Evolutionary conservation across 108 stramenopile species (phyloP), one percentile per base, ranked within the genome.

Genomic region (Heterococcus sp.): DNA sequence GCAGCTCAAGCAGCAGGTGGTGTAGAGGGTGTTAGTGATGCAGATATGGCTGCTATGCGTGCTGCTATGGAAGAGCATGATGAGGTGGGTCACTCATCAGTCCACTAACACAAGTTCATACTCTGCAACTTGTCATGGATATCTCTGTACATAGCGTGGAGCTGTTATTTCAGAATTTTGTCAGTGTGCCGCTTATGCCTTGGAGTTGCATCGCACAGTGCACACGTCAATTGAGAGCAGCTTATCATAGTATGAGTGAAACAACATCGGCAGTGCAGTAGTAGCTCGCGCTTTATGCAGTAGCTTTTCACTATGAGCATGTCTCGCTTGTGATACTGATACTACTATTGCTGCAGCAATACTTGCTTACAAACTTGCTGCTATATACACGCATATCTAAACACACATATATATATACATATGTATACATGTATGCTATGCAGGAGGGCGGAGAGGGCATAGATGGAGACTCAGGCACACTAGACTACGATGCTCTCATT

Each of bases 401-500:
- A n/a, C n/a, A n/a, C n/a, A n/a, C n/a, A n/a, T n/a, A n/a, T n/a
- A n/a, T n/a, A n/a, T n/a, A n/a, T n/a, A n/a, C n/a, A n/a, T n/a
- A n/a, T n/a, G n/a, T n/a, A n/a, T n/a, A n/a, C n/a, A n/a, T n/a
- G n/a, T n/a, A n/a, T n/a, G 46, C 14, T 21, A 58, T 58, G 46
- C 14, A 21, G 46, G 46, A 58, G 46, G 46, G 46, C 46, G 46
- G 21, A 21, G 46, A 58, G 46, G 46, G 21, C 14, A 21, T 14
- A 21, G 46, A 21, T 8, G 46, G 21, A 8, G 46, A 58, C 14
- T 8, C 8, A 21, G 21, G 14, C 21, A 8, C 46, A 14, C 8
- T 58, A 21, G 46, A 58, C 14, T 58, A 58, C 46, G 46, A 58
- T 21, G 46, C 46, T 8, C 46, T 81, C 72, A 71, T 81, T 1